phyloP scores from a whole-genome alignment of 306 rosid species.

The Corylus heterophylla region DNA sequence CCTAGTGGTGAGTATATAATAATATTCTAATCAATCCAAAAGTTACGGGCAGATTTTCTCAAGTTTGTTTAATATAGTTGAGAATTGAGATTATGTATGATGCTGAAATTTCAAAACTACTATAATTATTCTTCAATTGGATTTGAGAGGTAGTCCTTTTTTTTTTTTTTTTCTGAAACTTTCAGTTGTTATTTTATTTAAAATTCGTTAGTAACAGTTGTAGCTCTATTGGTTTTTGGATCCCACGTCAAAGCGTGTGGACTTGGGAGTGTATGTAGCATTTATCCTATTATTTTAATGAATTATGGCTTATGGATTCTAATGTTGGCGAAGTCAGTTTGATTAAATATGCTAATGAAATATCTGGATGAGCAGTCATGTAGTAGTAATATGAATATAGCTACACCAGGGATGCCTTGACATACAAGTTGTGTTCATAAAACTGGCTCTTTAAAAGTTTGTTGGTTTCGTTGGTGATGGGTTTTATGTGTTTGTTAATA shows the following conservation, averaged over 20 bases:
- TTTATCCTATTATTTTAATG: neutral
- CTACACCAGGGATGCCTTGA: conserved; percentile 12
- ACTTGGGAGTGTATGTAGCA: no score
- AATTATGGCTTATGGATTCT: neutral
- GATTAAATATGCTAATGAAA: neutral
- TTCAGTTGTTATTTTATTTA: neutral
- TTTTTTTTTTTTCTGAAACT: neutral
- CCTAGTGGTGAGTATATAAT: conserved; percentile 42
- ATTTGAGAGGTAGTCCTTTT: neutral
- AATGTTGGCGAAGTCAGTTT: neutral
- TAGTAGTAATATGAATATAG: neutral
- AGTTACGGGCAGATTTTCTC: conserved; percentile 14
- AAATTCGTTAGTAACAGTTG: neutral
- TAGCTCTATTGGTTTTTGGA: neutral
- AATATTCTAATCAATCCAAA: conserved; percentile 15
- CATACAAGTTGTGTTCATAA: conserved; percentile 7
- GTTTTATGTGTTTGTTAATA: conserved; percentile 8
- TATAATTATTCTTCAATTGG: neutral
- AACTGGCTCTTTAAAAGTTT: conserved; percentile 14
- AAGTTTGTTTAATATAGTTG: conserved; percentile 5
- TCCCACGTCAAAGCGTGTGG: no score
- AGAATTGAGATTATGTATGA: neutral
- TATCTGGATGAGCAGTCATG: conserved; percentile 13
- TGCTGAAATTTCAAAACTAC: neutral
- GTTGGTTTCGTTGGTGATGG: conserved; percentile 24